Conservation (phyloP, 2,329 filamentous ascomycete species). For the Alternaria brassicicola region DNA sequence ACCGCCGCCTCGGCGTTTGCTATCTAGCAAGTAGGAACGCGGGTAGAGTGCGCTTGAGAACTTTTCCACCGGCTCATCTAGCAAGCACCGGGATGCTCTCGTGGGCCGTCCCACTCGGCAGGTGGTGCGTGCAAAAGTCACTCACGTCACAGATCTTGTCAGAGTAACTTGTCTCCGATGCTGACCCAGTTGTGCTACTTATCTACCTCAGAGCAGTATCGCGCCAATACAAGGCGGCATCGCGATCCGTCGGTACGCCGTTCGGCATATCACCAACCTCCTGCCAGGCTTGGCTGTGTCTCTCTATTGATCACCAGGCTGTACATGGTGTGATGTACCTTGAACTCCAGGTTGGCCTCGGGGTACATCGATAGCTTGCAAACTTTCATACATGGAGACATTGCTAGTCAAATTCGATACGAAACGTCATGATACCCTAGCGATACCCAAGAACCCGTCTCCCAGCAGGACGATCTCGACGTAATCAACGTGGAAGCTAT, state of each 20-base stretch:
- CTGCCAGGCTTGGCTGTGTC: not conserved
- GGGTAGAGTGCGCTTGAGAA: not conserved
- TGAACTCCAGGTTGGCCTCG: not conserved
- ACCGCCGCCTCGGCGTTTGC: constrained; percentile 11
- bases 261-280: not conserved
- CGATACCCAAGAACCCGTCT: not conserved
- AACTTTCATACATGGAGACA: not conserved
- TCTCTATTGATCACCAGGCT: not conserved
- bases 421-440: not conserved
- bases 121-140: constrained; percentile 13
- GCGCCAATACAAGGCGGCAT: constrained; percentile 10
- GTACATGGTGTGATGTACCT: not conserved
- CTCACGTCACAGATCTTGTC: constrained; percentile 14
- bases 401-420: not conserved
- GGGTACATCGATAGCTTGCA: not conserved
- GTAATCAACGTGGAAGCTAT: not conserved
- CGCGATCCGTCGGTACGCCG: constrained; percentile 7
- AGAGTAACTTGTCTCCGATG: constrained; percentile 6
- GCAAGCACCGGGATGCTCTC: constrained; percentile 8
- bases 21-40: not conserved
- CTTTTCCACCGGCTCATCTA: constrained; percentile 12
- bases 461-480: not conserved
- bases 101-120: constrained; percentile 11
- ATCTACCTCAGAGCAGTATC: not conserved
- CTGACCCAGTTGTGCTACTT: constrained; percentile 4